Base-by-base conservation (phyloP, 768 basidiomycete genomes). In the Candolleomyces eurysporus region DNA sequence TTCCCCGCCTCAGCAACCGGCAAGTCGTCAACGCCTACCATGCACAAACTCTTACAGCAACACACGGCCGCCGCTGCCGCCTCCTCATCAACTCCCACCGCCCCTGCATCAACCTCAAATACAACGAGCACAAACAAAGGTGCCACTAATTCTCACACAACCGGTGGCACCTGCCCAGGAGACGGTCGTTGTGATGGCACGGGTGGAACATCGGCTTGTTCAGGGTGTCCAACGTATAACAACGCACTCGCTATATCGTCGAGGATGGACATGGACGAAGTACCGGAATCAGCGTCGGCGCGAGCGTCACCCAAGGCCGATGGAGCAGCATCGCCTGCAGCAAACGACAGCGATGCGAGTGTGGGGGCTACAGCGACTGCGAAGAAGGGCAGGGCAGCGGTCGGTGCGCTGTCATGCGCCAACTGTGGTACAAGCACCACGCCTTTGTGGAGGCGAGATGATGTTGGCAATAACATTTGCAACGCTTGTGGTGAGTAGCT, bases 121-220 rank as follows among this genome's bases (percentile, higher is more conserved):
- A 67, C 56, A 46, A 60, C 66, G 0, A 64, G 67, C 32, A 61
- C 62, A 57, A 66, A 66, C 52, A 63, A 59, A 26, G 17, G 36
- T 36, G 36, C 36, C 36, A 36, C 67, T 10, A 42, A 32, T 17
- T 36, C n/a, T 10, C 55, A 57, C 32, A 32, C 39, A 17, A 45
- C 26, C 11, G 75, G 76, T 36, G 90, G 91, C 63, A 96, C 96
- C n/a, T 99, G 97, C 75, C 97, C 97, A 4, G 97, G 97, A 60
- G 97, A 98, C 76, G 97, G 97, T 39, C 85, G 92, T 66, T 99
- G 97, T 77, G 94, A 99, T 76, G 97, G 97, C 65, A 96, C 93
- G 13, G 97, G 97, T 68, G 97, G 97, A 57, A 88, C 94, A 65
- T 86, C 86, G 62, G 89, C 92, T 64, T 99, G 97, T 74, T 85